Evolutionary conservation across 2,329 filamentous ascomycete species (phyloP).

Genomic region (Fusarium brevicatenulatum): DNA sequence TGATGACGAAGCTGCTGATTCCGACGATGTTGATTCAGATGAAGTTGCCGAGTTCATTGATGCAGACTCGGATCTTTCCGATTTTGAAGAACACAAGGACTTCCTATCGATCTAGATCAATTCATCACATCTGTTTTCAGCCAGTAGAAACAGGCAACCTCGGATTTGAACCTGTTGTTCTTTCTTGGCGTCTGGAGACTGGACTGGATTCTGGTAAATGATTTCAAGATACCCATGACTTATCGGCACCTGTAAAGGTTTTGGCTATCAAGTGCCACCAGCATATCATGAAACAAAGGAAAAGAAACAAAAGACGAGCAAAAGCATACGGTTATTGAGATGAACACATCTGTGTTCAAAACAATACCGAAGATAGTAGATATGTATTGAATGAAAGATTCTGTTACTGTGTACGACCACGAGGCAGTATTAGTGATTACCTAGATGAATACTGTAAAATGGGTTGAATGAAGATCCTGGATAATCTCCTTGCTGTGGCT

Average conservation of each 20-base stretch:
- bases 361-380: slow-evolving; percentile 15
- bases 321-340: slow-evolving; percentile 19
- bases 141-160: background rate
- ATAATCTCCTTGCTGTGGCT: background rate
- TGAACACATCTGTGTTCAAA: slow-evolving; percentile 7
- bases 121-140: slow-evolving; percentile 1
- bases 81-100: slow-evolving; percentile 68
- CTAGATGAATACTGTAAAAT: background rate
- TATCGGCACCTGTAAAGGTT: slow-evolving; percentile 16
- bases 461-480: background rate
- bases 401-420: background rate
- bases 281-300: slow-evolving; percentile 17
- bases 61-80: slow-evolving; percentile 63
- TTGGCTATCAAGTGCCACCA: slow-evolving; percentile 18
- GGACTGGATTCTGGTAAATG: slow-evolving; percentile 29
- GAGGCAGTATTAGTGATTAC: background rate
- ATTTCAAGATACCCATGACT: slow-evolving; percentile 39
- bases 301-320: slow-evolving; percentile 25
- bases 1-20: slow-evolving; percentile 77
- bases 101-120: slow-evolving; percentile 60
- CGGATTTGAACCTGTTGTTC: slow-evolving; percentile 25
- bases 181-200: slow-evolving; percentile 31
- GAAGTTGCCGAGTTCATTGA: slow-evolving; percentile 73
- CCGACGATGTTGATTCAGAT: slow-evolving; percentile 84
- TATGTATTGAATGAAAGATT: slow-evolving; percentile 35